Conservation (phyloP, 2,329 filamentous ascomycete species). For the Hypoxylon sp. region DNA sequence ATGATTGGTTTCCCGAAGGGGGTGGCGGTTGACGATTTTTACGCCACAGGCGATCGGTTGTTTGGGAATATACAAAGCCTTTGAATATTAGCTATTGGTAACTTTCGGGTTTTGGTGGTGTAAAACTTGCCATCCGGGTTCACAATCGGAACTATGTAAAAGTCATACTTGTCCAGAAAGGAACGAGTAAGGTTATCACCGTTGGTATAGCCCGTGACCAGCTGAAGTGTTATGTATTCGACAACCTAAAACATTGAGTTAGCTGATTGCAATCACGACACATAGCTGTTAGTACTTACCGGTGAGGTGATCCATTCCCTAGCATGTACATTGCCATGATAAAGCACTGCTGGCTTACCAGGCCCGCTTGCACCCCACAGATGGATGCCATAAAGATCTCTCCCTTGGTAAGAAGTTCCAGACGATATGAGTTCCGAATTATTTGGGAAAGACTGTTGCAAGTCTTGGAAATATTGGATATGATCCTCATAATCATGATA, state of each 20-base stretch:
- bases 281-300: slow-evolving; percentile 66
- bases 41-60: slow-evolving; percentile 70
- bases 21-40: slow-evolving; percentile 64
- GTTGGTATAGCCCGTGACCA: slow-evolving; percentile 60
- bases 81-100: slow-evolving; percentile 5
- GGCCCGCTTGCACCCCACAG: slow-evolving; percentile 61
- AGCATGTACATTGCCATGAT: slow-evolving; percentile 68
- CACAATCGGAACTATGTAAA: slow-evolving; percentile 74
- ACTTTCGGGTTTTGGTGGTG: background rate
- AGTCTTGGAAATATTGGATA: slow-evolving; percentile 60
- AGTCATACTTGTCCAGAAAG: slow-evolving; percentile 72
- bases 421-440: slow-evolving; percentile 64
- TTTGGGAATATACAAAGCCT: slow-evolving; percentile 73
- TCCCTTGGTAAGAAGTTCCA: slow-evolving; percentile 62
- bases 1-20: slow-evolving; percentile 53
- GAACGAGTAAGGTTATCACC: slow-evolving; percentile 56
- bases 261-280: background rate
- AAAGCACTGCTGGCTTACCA: slow-evolving; percentile 65
- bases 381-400: slow-evolving; percentile 71
- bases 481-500: slow-evolving; percentile 68
- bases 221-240: slow-evolving; percentile 64
- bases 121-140: slow-evolving; percentile 70
- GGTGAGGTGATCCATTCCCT: slow-evolving; percentile 69
- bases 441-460: slow-evolving; percentile 59
- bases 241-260: slow-evolving; percentile 50